Conservation (phyloP, 192 early-diverging fungal genomes). For the Coemansia pectinata region DNA sequence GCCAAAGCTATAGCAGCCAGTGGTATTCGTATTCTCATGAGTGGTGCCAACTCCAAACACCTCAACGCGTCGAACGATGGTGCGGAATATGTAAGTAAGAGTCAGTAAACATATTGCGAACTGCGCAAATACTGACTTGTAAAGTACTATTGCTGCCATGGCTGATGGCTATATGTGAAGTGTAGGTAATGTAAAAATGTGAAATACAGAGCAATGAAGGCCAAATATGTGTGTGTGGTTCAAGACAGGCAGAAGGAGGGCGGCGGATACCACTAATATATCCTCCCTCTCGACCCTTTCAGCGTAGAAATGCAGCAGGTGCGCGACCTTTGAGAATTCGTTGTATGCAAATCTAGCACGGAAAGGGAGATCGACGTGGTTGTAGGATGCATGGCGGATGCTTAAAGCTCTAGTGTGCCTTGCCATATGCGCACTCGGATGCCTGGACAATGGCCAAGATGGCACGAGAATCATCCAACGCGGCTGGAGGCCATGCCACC, state of each 20-base stretch:
- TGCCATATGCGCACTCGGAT: background rate
- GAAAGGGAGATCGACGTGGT: background rate
- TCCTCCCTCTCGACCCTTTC: background rate
- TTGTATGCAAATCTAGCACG: background rate
- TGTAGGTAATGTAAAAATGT: background rate
- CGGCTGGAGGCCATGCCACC: constrained; percentile 1
- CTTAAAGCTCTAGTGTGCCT: constrained; percentile 9
- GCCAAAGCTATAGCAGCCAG: constrained; percentile 39
- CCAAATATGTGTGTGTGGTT: background rate
- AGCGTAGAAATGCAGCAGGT: constrained; percentile 1
- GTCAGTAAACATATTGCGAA: constrained; percentile 19
- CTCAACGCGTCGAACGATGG: constrained; percentile 23
- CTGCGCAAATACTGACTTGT: constrained; percentile 37
- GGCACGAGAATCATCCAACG: background rate
- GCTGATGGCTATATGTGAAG: background rate
- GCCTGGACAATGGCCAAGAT: background rate
- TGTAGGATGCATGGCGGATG: constrained; percentile 7
- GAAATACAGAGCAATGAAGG: background rate
- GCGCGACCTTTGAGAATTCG: background rate
- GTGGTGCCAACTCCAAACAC: constrained; percentile 40
- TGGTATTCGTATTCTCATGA: constrained; percentile 33
- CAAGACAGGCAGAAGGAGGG: background rate
- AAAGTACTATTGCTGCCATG: constrained; percentile 2
- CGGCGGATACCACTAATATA: background rate
- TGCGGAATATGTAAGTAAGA: constrained; percentile 23